A percentile compares a stretch with the other conserved stretches of the same genome.
phyloP scores from a whole-genome alignment of 345 rosid species.

The Arabidopsis thaliana region TAIR10.1 NC_003076.8:18561501-18562000 shows the following conservation, averaged over 20 bases:
- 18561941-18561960: background rate
- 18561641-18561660: background rate
- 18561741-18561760: background rate
- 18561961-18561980: slow-evolving; percentile 55
- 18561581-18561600: slow-evolving; percentile 40
- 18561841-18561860: slow-evolving; percentile 93
- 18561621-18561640: background rate
- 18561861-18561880: slow-evolving; percentile 84
- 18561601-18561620: background rate
- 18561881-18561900: background rate
- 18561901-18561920: background rate
- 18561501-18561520: slow-evolving; percentile 51
- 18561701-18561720: slow-evolving; percentile 80
- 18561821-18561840: slow-evolving; percentile 69
- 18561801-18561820: slow-evolving; percentile 29
- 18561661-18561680: slow-evolving; percentile 45
- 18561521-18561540: slow-evolving; percentile 74
- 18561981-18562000: slow-evolving; percentile 67
- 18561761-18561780: background rate
- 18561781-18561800: background rate
- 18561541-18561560: slow-evolving; percentile 71
- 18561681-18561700: slow-evolving; percentile 68
- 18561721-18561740: slow-evolving; percentile 75
- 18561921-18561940: slow-evolving; percentile 1
- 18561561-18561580: slow-evolving; percentile 85